Conservation (phyloP, 495 filamentous ascomycete species). For the Glonium stellatum region DNA sequence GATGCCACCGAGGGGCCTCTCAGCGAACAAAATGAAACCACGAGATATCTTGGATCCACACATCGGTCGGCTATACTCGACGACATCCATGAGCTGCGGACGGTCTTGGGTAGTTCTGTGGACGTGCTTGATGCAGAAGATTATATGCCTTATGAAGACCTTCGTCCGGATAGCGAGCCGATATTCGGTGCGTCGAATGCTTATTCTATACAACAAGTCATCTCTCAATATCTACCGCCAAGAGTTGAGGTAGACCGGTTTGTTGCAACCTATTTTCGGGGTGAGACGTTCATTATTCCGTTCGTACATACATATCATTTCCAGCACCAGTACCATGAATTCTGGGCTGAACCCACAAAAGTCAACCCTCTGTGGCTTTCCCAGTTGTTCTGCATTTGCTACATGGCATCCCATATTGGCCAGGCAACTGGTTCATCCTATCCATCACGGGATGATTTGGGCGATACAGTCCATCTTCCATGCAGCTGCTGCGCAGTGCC, state of each 20-base stretch:
- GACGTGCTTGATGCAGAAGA: neutral
- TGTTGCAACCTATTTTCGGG: constrained; percentile 5
- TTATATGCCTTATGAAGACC: neutral
- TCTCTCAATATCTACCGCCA: neutral
- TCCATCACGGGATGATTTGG: too few species aligned
- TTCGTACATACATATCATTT: constrained; percentile 19
- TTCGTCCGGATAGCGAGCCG: neutral
- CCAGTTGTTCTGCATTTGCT: neutral
- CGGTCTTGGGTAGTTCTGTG: constrained; percentile 20
- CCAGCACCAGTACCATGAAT: constrained; percentile 30
- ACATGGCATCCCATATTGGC: neutral
- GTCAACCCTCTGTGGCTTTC: neutral
- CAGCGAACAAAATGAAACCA: too few species aligned
- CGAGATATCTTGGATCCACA: constrained; percentile 22
- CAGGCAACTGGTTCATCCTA: too few species aligned
- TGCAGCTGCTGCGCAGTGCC: neutral
- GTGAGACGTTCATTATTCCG: constrained; percentile 3
- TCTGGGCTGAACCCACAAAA: constrained; percentile 26
- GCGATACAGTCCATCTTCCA: neutral
- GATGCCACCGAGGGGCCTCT: too few species aligned
- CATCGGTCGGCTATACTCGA: constrained; percentile 36
- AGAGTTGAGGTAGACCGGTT: neutral
- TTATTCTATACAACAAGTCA: neutral
- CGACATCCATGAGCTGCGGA: constrained; percentile 31
- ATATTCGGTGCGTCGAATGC: neutral